A percentile compares a stretch with the other conserved stretches of the same genome.
phyloP scores from a whole-genome alignment of 2,329 filamentous ascomycete species.

The Akanthomyces uredinophilus region DNA sequence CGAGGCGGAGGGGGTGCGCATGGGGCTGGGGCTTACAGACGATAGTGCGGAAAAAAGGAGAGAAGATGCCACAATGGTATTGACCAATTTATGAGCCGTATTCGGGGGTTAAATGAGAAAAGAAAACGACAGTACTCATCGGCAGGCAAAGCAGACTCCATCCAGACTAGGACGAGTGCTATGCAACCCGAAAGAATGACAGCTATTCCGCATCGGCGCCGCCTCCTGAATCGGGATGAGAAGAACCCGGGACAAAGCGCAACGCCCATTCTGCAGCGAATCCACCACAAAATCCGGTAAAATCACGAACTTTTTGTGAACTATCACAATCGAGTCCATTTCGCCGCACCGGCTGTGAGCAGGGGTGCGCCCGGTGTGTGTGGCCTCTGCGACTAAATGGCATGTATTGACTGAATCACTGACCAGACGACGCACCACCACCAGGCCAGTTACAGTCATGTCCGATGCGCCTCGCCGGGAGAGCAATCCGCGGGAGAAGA shows the following conservation, averaged over 20 bases:
- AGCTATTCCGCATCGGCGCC: background rate
- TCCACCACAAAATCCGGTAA: background rate
- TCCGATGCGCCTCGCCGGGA: background rate
- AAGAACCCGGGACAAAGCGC: background rate
- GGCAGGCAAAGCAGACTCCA: no score
- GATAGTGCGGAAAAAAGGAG: background rate
- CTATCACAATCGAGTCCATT: background rate
- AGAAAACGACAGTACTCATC: no score
- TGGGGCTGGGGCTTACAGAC: conserved; percentile 1
- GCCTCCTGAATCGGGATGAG: background rate
- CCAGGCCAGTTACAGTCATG: background rate
- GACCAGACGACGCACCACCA: background rate
- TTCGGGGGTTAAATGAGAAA: no score
- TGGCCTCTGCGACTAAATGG: background rate
- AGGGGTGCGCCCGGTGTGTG: background rate
- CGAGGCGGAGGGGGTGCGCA: background rate
- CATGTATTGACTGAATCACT: background rate
- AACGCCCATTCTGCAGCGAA: background rate
- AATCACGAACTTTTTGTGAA: background rate
- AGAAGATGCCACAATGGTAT: background rate
- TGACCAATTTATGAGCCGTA: no score
- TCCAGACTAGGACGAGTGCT: background rate
- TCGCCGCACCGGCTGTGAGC: background rate
- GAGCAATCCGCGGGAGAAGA: background rate
- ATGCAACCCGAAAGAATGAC: background rate